Evolutionary conservation across 768 basidiomycete species (phyloP).

Genomic region (Lentinula edodes): DNA sequence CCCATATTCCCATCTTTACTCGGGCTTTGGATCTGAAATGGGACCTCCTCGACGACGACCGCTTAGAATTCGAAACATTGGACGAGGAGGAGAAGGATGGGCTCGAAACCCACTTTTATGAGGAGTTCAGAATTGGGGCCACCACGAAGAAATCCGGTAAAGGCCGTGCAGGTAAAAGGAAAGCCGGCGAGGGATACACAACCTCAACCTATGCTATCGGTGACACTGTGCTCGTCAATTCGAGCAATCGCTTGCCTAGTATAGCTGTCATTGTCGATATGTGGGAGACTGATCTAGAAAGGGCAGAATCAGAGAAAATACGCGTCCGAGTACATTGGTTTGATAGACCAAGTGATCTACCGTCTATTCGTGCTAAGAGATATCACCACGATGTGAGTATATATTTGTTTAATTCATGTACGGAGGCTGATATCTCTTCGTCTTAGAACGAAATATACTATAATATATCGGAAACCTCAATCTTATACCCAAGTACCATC

Average conservation of each 20-base stretch:
- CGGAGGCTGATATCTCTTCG: not conserved
- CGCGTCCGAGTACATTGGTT: slow-evolving; percentile 74
- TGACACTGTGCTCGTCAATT: slow-evolving; percentile 41
- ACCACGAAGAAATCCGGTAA: slow-evolving; percentile 4
- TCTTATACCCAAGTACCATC: slow-evolving; percentile 47
- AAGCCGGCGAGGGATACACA: slow-evolving; percentile 4
- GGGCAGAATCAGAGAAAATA: slow-evolving; percentile 35
- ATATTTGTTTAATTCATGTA: not conserved
- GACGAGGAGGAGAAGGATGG: slow-evolving; percentile 9
- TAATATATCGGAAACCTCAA: slow-evolving; percentile 41
- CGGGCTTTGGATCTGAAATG: slow-evolving; percentile 17
- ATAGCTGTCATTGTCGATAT: slow-evolving; percentile 66
- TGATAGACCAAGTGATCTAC: slow-evolving; percentile 57
- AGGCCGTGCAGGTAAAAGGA: slow-evolving; percentile 3
- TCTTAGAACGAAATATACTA: slow-evolving; percentile 77
- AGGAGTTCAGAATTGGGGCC: not conserved
- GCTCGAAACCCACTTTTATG: slow-evolving; percentile 12
- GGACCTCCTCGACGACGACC: slow-evolving; percentile 13
- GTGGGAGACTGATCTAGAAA: slow-evolving; percentile 42
- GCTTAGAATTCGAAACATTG: slow-evolving; percentile 1
- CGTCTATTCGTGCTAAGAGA: slow-evolving; percentile 53
- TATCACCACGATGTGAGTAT: slow-evolving; percentile 51
- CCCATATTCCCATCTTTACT: slow-evolving; percentile 1
- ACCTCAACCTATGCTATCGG: slow-evolving; percentile 35
- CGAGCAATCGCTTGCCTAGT: slow-evolving; percentile 38